Evolutionary conservation across 768 basidiomycete species (phyloP), one percentile per base, ranked within the genome.

Genomic region (Amanita muscaria): DNA sequence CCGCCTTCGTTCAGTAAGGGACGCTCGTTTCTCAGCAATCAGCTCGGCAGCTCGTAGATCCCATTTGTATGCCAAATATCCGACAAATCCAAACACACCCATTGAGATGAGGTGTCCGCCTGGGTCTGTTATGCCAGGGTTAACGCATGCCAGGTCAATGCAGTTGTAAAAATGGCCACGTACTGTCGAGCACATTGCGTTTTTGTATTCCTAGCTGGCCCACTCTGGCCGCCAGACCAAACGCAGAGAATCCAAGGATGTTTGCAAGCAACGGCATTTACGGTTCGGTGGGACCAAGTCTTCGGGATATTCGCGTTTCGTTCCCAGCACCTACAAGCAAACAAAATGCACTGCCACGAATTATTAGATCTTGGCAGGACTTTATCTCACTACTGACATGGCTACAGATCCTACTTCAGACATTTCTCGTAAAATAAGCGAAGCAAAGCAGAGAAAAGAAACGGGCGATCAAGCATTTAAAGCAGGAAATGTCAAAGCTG

Each of bases 191-290:
- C 48, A 92, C 72, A 57, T 80, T 79, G 56, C 84, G 73, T 59
- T 74, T 80, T 63, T 89, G 83, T 56, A 96, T 84, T 43, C 83
- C 84, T 18, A 96, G 79, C 65, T 93, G 90, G 54, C 87, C 88
- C 49, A 90, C 70, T 48, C 92, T 75, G 15, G 83, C 80, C 16
- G 81, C 80, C 47, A 96, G 81, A 33, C 91, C 91, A 57, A 90
- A 83, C 46, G 74, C 62, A 2, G 87, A 84, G 64, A 88, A 88
- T 32, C 87, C 86, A 57, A 88, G 60, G 50, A 89, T 64, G 57
- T 77, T 86, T 40, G 77, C 65, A 45, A 84, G 66, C 57, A 88
- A 64, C 32, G 83, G 59, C 80, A 86, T 87, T 45, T 19, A 29
- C 36, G 29, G 27, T 37, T 36, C 37, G 40, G 37, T 34, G n/a